Evolutionary conservation across 1,284 basidiomycete species (phyloP).

Genomic region (Exobasidium rhododendri): DNA sequence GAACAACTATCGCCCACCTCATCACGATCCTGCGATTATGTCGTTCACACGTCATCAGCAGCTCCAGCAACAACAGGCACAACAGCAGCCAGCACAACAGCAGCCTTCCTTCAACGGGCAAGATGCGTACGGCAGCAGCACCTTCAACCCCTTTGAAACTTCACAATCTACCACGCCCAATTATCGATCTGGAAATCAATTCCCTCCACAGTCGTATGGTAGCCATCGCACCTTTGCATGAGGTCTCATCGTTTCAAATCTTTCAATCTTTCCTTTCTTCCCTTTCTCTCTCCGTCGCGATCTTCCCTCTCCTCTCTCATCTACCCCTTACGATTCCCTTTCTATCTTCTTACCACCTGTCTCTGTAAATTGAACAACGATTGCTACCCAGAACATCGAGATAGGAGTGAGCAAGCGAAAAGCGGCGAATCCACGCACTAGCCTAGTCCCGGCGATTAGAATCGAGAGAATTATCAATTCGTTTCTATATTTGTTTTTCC

Average conservation of each 20-base stretch:
- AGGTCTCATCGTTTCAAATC: not conserved
- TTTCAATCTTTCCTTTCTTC: not conserved
- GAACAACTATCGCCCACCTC: slow-evolving; percentile 23
- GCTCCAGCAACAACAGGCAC: slow-evolving; percentile 11
- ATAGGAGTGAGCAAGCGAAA: too few species aligned
- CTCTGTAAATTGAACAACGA: too few species aligned
- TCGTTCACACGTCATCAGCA: slow-evolving; percentile 36
- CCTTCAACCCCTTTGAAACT: slow-evolving; percentile 1
- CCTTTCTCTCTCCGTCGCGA: not conserved
- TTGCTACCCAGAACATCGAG: too few species aligned
- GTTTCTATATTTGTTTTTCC: too few species aligned
- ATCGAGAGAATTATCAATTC: too few species aligned
- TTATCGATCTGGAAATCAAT: not conserved
- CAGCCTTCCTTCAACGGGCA: not conserved
- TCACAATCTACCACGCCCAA: not conserved
- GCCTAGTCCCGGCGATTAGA: too few species aligned
- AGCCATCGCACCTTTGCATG: slow-evolving; percentile 15
- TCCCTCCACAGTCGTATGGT: slow-evolving; percentile 17
- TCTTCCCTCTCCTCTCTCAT: too few species aligned
- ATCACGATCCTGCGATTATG: slow-evolving; percentile 43
- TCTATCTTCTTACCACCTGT: too few species aligned
- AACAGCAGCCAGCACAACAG: slow-evolving; percentile 13
- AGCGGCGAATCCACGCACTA: too few species aligned
- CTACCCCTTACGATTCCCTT: too few species aligned
- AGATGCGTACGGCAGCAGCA: not conserved